Evolutionary conservation across 805 yeast species (phyloP).

Genomic region (Saturnispora sekii): DNA sequence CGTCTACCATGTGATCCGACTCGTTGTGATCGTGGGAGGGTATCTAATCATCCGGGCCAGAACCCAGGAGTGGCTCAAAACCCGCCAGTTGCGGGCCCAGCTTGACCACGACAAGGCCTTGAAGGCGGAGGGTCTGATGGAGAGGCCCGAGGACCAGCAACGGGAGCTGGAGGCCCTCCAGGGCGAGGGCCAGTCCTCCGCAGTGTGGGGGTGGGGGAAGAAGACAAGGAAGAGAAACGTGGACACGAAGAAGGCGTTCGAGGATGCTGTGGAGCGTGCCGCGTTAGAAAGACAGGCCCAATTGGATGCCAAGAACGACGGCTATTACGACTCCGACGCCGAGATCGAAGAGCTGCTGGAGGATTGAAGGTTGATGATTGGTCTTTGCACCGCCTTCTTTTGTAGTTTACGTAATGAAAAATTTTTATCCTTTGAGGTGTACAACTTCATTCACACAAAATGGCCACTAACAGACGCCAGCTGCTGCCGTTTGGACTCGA

Average conservation of each 20-base stretch:
- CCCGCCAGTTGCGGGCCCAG: constrained; percentile 40
- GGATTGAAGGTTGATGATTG: constrained; percentile 27
- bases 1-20: constrained; percentile 36
- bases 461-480: constrained; percentile 18
- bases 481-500: constrained; percentile 65
- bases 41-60: constrained; percentile 50
- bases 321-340: constrained; percentile 41
- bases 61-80: constrained; percentile 47
- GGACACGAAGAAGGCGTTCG: constrained; percentile 44
- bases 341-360: constrained; percentile 64
- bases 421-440: background rate
- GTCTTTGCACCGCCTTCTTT: background rate
- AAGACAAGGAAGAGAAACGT: constrained; percentile 53
- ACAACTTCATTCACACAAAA: background rate
- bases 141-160: constrained; percentile 27
- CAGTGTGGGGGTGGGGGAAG: constrained; percentile 77
- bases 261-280: constrained; percentile 36
- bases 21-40: constrained; percentile 49
- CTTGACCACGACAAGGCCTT: constrained; percentile 38
- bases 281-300: constrained; percentile 26
- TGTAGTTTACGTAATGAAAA: background rate
- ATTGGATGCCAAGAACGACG: constrained; percentile 9
- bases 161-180: constrained; percentile 11
- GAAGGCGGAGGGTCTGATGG: constrained; percentile 27
- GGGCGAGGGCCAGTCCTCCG: constrained; percentile 11